phyloP scores from a whole-genome alignment of 1,284 basidiomycete species.

The Fomitopsis pinicola region DNA sequence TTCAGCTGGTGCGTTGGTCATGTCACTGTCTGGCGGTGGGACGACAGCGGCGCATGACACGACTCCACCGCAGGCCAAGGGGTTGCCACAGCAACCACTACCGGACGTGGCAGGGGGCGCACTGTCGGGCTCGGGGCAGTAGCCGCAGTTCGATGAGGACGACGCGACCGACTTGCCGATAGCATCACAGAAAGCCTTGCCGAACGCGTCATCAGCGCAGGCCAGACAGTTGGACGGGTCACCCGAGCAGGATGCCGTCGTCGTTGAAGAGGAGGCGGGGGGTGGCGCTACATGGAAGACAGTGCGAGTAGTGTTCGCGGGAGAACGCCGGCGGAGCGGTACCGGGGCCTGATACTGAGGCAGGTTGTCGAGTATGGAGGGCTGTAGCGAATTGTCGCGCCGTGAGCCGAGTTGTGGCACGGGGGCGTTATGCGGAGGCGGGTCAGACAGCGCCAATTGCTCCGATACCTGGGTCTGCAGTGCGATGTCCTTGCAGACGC shows the following conservation, averaged over 20 bases:
- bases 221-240: slow-evolving; percentile 70
- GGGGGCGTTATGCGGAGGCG: slow-evolving; percentile 12
- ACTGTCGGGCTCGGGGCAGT: slow-evolving; percentile 40
- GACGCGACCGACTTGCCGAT: slow-evolving; percentile 57
- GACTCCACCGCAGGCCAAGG: slow-evolving; percentile 19
- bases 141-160: slow-evolving; percentile 41
- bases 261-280: slow-evolving; percentile 41
- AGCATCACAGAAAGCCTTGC: slow-evolving; percentile 82
- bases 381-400: slow-evolving; percentile 11
- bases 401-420: slow-evolving; percentile 11
- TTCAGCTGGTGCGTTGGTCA: slow-evolving; percentile 29
- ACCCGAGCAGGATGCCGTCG: slow-evolving; percentile 41
- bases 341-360: slow-evolving; percentile 76
- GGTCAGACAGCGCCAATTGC: slow-evolving; percentile 15
- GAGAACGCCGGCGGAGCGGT: slow-evolving; percentile 57
- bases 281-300: slow-evolving; percentile 47
- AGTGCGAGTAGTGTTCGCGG: slow-evolving; percentile 34
- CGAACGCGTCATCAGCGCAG: slow-evolving; percentile 77
- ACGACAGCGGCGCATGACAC: neutral
- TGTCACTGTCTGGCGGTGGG: slow-evolving; percentile 8
- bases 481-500: slow-evolving; percentile 67
- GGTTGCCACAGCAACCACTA: slow-evolving; percentile 25
- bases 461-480: slow-evolving; percentile 36
- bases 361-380: slow-evolving; percentile 69
- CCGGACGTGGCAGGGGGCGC: slow-evolving; percentile 11